These are phyloP conservation scores for Pyricularia pennisetigena DNA, from an alignment of 2,329 filamentous ascomycete genomes.

Conservation along the genomic window DNA sequence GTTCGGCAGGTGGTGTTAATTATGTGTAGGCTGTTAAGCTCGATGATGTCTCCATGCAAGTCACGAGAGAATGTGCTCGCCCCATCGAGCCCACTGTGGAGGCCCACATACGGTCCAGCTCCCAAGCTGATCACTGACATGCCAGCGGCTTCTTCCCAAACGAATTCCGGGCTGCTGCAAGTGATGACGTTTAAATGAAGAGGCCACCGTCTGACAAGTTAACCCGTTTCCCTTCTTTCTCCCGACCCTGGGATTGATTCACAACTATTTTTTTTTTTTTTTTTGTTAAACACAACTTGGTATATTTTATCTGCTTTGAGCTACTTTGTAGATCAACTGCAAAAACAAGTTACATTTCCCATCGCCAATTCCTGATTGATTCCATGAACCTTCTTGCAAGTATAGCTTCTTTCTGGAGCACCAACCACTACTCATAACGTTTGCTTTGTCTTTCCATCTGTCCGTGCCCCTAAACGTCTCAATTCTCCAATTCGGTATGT, in stretches of 20 bases:
- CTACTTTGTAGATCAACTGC: not conserved
- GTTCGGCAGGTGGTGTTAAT: not conserved
- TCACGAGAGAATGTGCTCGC: not conserved
- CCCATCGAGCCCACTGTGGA: not conserved
- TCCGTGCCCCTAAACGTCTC: not conserved
- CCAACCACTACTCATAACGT: not conserved
- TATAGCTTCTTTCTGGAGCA: not conserved
- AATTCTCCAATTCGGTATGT: not conserved
- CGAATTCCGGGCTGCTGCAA: not conserved
- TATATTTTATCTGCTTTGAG: not conserved
- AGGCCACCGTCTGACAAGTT: not conserved
- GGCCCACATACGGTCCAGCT: not conserved
- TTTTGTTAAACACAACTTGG: not conserved
- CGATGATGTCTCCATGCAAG: not conserved
- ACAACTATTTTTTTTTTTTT: not conserved
- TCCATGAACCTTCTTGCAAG: not conserved
- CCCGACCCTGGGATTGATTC: not conserved
- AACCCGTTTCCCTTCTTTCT: not conserved
- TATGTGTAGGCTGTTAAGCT: not conserved
- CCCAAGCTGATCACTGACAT: not conserved
- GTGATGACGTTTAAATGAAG: not conserved
- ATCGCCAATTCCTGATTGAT: not conserved
- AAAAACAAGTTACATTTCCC: not conserved
- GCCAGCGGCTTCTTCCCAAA: not conserved
- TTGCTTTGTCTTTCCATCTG: not conserved